Percentiles rank a stretch among this genome's conserved stretches.
These are phyloP conservation scores for Orbilia blumenaviensis DNA, from an alignment of 2,329 filamentous ascomycete genomes.

Conservation along the genomic window DNA sequence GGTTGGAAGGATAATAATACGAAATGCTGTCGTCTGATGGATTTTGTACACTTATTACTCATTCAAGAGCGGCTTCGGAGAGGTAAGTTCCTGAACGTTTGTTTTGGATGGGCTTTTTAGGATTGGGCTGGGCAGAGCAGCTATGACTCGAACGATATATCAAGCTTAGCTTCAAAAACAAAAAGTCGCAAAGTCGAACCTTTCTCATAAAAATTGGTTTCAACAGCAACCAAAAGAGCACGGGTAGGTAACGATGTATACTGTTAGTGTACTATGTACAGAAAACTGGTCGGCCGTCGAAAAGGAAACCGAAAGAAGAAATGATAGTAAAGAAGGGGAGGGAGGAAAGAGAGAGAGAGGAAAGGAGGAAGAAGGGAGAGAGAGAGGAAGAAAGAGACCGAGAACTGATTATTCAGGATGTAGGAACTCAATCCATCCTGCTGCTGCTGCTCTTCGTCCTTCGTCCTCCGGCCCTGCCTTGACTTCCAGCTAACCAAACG, in stretches of 20 bases:
- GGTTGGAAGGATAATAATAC: background rate
- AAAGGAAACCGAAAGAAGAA: constrained; percentile 5
- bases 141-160: constrained; percentile 48
- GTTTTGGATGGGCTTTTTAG: constrained; percentile 12
- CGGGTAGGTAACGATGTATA: background rate
- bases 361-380: background rate
- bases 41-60: constrained; percentile 22
- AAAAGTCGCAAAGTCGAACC: constrained; percentile 10
- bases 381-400: constrained; percentile 11
- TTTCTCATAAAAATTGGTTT: constrained; percentile 44
- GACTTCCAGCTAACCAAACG: background rate
- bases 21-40: constrained; percentile 23
- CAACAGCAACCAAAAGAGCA: constrained; percentile 27
- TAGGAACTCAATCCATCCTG: constrained; percentile 40
- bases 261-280: constrained; percentile 13
- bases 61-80: constrained; percentile 13
- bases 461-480: constrained; percentile 20
- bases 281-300: background rate
- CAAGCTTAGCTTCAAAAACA: constrained; percentile 26
- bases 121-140: constrained; percentile 7
- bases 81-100: background rate
- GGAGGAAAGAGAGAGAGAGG: background rate
- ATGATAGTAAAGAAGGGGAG: constrained; percentile 3
- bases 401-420: too few relatives aligned
- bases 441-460: background rate